These are phyloP conservation scores for Dorcoceras hygrometricum DNA, from an alignment of 257 asterid genomes.

Conservation along the genomic window DNA sequence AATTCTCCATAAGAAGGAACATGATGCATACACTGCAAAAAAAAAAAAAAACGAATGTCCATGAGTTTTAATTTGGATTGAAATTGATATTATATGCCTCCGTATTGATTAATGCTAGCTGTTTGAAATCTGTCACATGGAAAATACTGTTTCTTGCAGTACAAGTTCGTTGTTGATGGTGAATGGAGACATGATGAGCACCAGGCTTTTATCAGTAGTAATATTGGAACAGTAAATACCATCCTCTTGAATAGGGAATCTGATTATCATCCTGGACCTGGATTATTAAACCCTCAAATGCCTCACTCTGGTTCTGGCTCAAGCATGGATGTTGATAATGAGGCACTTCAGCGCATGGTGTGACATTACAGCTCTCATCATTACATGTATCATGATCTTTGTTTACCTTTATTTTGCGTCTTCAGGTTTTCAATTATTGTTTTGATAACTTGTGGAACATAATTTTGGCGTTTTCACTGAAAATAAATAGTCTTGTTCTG, in stretches of 20 bases:
- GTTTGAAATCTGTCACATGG: constrained; percentile 3
- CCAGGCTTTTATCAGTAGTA: constrained; percentile 59
- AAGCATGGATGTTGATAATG: constrained; percentile 69
- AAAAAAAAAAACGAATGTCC: neutral
- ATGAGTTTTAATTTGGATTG: neutral
- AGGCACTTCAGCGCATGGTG: constrained; percentile 47
- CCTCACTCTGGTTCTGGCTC: constrained; percentile 37
- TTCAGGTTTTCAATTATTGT: neutral
- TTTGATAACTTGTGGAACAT: neutral
- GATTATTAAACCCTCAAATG: constrained; percentile 36
- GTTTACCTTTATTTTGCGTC: neutral
- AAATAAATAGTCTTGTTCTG: no score
- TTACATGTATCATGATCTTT: neutral
- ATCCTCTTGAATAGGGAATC: constrained; percentile 60
- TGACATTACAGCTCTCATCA: constrained; percentile 23
- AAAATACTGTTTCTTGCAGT: constrained; percentile 38
- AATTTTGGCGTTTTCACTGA: neutral
- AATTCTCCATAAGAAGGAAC: neutral
- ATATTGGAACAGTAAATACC: constrained; percentile 71
- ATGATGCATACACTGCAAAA: neutral
- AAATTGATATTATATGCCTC: neutral
- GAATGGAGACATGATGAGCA: constrained; percentile 84
- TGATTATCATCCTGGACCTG: constrained; percentile 46
- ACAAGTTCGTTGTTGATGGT: constrained; percentile 76
- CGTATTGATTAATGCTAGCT: neutral